Evolutionary conservation across 225 moss, liverwort and hornwort species (phyloP), one percentile per base, ranked within the genome.

Genomic region (Polytrichum formosum): DNA sequence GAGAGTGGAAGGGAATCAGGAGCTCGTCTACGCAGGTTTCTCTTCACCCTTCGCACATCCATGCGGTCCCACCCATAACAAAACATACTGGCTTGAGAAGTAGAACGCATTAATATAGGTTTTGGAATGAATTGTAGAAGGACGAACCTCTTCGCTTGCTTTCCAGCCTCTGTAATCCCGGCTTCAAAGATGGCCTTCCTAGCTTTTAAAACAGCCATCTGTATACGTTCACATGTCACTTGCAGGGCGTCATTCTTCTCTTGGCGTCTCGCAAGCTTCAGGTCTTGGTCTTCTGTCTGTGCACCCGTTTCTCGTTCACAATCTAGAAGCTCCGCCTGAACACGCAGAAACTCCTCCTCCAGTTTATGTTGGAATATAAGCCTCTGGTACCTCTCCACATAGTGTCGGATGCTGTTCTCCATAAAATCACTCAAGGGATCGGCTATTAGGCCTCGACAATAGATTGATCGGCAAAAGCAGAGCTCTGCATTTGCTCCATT

Each of bases 181-280:
- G 35, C 35, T 35, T 35, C 35, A 35, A 35, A 9, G 35, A 35
- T 71, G 61, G 78, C 81, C n/a, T 62, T 46, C 22, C 54, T 62
- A 18, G 84, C 84, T 64, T 61, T 73, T 5, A 56, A 26, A 0
- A 85, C 6, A 0, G 76, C 84, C 17, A 37, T 37, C 31, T 71
- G 22, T 26, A 78, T 76, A 56, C 75, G 75, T 54, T 78, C 70
- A 65, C 81, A 78, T 23, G 61, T 61, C 27, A 74, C 53, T 74
- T 78, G 78, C 8, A 84, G 75, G 67, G 55, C 78, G 68, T 78
- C 81, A 68, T 81, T 84, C 78, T 78, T 81, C 63, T 78, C 78
- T 21, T 78, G 61, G 18, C 73, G 71, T 26, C 74, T 37, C 26
- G 18, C 46, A 25, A 85, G 62, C 26, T 68, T 56, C 27, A 78